Percentiles rank a stretch among this genome's conserved stretches.
Evolutionary conservation across 345 rosid genomes (phyloP).

Genomic region (Eucalyptus urophylla): DNA sequence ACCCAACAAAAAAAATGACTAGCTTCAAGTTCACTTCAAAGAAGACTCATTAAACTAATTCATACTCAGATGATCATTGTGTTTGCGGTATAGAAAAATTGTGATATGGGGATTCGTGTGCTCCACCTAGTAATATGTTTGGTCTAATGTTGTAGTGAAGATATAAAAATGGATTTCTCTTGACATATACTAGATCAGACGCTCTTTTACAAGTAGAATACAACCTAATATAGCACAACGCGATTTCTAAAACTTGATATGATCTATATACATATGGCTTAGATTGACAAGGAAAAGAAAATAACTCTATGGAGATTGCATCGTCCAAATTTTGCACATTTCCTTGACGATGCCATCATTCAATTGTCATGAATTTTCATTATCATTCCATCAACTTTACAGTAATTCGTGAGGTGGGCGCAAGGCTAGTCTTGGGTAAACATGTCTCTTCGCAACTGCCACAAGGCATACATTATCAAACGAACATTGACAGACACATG

Average conservation of each 20-base stretch:
- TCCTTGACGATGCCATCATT: neutral
- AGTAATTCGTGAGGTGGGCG: accelerated
- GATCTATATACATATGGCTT: neutral
- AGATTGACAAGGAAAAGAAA: conserved; percentile 6
- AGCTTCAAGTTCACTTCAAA: neutral
- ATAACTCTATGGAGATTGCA: neutral
- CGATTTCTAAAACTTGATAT: too few relatives aligned
- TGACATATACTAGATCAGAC: neutral
- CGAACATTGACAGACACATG: too few relatives aligned
- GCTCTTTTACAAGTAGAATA: neutral
- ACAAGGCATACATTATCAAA: too few relatives aligned
- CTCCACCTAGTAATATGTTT: conserved; percentile 34
- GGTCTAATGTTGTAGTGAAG: neutral
- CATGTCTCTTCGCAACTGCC: too few relatives aligned
- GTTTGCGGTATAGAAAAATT: accelerated
- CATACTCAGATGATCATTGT: neutral
- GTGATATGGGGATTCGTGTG: conserved; percentile 13
- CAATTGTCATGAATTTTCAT: too few relatives aligned
- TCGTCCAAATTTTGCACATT: neutral
- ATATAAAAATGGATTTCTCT: neutral
- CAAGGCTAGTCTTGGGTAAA: too few relatives aligned
- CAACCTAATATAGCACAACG: too few relatives aligned
- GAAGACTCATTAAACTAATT: neutral
- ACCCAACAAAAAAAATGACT: neutral
- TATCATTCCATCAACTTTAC: too few relatives aligned